phyloP scores from a whole-genome alignment of 2,329 filamentous ascomycete species.

The Alternaria solani region DNA sequence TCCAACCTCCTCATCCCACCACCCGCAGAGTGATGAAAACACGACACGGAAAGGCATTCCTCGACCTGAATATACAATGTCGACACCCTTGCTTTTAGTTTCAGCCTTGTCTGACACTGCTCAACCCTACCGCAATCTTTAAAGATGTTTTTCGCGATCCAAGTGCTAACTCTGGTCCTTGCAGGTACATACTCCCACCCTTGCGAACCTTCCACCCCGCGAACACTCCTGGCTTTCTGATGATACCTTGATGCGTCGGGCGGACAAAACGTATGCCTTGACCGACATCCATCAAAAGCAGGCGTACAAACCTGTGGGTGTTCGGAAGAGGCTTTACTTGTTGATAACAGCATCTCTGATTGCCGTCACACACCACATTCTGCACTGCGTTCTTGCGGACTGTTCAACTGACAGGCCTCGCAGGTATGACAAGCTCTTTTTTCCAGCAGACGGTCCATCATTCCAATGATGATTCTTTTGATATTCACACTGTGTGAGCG shows the following conservation, averaged over 20 bases:
- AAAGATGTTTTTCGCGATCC: slow-evolving; percentile 19
- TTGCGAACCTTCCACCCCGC: slow-evolving; percentile 20
- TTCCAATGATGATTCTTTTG: slow-evolving; percentile 67
- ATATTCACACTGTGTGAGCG: slow-evolving; percentile 77
- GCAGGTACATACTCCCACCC: slow-evolving; percentile 43
- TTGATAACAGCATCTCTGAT: slow-evolving; percentile 77
- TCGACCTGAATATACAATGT: slow-evolving; percentile 71
- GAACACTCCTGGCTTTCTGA: slow-evolving; percentile 55
- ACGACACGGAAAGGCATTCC: slow-evolving; percentile 74
- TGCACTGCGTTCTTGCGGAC: slow-evolving; percentile 10
- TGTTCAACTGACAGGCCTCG: slow-evolving; percentile 28
- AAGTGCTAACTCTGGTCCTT: slow-evolving; percentile 37
- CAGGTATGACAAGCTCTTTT: slow-evolving; percentile 43
- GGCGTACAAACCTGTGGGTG: slow-evolving; percentile 72
- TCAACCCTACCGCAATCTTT: slow-evolving; percentile 21
- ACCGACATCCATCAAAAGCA: slow-evolving; percentile 61
- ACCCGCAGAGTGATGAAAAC: slow-evolving; percentile 65
- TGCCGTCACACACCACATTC: slow-evolving; percentile 26
- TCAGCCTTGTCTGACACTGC: slow-evolving; percentile 72
- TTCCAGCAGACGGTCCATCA: slow-evolving; percentile 53
- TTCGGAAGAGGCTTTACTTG: slow-evolving; percentile 64
- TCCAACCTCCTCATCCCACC: slow-evolving; percentile 15
- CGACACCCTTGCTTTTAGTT: slow-evolving; percentile 69
- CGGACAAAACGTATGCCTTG: slow-evolving; percentile 68
- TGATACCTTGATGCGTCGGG: slow-evolving; percentile 73